Evolutionary conservation across 108 stramenopile genomes (phyloP).

Genomic region (Nitzschia putrida): DNA sequence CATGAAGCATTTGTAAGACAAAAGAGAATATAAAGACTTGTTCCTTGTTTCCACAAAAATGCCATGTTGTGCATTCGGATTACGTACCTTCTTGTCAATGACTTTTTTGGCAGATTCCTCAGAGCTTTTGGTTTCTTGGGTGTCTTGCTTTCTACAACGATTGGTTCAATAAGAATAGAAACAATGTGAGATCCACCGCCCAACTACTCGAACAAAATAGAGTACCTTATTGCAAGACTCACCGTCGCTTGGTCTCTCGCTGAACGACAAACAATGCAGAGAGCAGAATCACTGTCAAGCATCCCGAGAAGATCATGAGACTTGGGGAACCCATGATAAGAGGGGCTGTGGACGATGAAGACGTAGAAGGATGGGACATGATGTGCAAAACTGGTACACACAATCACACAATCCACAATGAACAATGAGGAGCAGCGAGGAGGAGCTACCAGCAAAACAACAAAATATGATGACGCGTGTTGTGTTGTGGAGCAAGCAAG

Average conservation of each 20-base stretch:
- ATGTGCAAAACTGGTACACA: too few species aligned
- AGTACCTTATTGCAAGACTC: background rate
- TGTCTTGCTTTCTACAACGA: background rate
- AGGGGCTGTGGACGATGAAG: background rate
- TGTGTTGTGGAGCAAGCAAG: too few species aligned
- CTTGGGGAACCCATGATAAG: conserved; percentile 1
- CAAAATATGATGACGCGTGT: too few species aligned
- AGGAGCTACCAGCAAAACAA: too few species aligned
- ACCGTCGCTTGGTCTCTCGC: conserved; percentile 15
- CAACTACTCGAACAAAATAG: background rate
- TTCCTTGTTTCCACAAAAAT: conserved; percentile 2
- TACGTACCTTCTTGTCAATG: background rate
- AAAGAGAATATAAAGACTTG: background rate
- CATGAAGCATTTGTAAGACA: background rate
- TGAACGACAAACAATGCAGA: conserved; percentile 20
- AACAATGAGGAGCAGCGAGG: too few species aligned
- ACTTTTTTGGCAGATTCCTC: background rate
- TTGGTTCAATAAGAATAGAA: background rate
- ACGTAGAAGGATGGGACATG: background rate
- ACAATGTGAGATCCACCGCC: background rate
- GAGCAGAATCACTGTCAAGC: conserved; percentile 24
- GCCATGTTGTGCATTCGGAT: background rate
- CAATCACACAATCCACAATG: too few species aligned
- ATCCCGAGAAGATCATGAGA: conserved; percentile 31
- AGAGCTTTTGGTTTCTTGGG: background rate